Conservation (phyloP, 495 filamentous ascomycete species). For the Aspergillus carlsbadensis region DNA sequence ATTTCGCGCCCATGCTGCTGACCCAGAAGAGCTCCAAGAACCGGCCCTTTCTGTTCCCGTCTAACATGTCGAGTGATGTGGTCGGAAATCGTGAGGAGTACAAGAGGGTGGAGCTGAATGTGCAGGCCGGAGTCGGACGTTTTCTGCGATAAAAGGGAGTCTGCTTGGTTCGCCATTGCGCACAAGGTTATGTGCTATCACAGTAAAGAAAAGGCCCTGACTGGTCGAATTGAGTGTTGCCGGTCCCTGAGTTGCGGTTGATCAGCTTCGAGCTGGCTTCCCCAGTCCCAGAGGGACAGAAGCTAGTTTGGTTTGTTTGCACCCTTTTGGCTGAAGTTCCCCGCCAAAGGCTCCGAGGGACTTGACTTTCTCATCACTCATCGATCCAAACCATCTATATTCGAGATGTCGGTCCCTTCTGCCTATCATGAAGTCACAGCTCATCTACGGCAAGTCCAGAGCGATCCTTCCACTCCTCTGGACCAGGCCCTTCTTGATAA, state of each 20-base stretch:
- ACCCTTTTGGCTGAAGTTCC: slow-evolving; percentile 15
- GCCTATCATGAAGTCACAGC: slow-evolving; percentile 35
- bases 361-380: slow-evolving; percentile 8
- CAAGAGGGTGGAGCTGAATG: slow-evolving; percentile 87
- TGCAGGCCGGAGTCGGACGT: slow-evolving; percentile 76
- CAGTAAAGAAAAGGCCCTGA: not conserved
- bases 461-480: slow-evolving; percentile 35
- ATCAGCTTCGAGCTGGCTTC: slow-evolving; percentile 1
- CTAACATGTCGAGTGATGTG: slow-evolving; percentile 89
- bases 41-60: slow-evolving; percentile 67
- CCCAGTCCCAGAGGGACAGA: slow-evolving; percentile 1
- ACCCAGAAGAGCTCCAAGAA: slow-evolving; percentile 84
- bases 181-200: not conserved
- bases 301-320: slow-evolving; percentile 29
- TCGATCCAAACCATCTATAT: not conserved
- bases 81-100: slow-evolving; percentile 94
- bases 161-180: slow-evolving; percentile 31
- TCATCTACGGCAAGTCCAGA: slow-evolving; percentile 38
- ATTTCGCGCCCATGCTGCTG: slow-evolving; percentile 88
- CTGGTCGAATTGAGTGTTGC: not conserved
- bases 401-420: slow-evolving; percentile 40
- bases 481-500: slow-evolving; percentile 40
- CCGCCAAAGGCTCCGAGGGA: slow-evolving; percentile 7
- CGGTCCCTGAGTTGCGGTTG: not conserved
- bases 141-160: slow-evolving; percentile 60